Evolutionary conservation across 208 protist genomes (phyloP).

Genomic region (Wallacemonas sp.): DNA sequence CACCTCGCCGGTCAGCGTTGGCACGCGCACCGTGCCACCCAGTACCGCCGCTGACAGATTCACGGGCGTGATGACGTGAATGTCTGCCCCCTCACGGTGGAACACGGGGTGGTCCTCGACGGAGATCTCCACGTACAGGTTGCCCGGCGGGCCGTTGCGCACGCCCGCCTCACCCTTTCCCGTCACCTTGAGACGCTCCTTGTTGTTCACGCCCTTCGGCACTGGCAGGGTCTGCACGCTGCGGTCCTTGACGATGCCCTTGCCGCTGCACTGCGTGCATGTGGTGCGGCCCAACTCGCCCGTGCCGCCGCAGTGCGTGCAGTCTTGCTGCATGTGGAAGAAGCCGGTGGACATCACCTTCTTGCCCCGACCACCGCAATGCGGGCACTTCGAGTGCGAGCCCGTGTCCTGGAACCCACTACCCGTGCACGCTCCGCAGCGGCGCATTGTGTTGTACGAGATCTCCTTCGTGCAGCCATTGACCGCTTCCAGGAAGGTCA

Average conservation of each 20-base stretch:
- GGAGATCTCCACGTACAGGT: conserved; percentile 88
- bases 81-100: conserved; percentile 82
- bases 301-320: conserved; percentile 86
- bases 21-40: conserved; percentile 74
- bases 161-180: conserved; percentile 89
- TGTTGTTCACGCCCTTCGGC: conserved; percentile 88
- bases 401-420: conserved; percentile 82
- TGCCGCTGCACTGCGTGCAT: conserved; percentile 84
- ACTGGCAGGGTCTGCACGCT: conserved; percentile 87
- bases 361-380: conserved; percentile 87
- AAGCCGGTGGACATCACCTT: conserved; percentile 92
- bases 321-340: conserved; percentile 93
- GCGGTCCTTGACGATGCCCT: conserved; percentile 89
- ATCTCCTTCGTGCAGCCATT: conserved; percentile 88
- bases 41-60: conserved; percentile 77
- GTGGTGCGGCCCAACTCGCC: conserved; percentile 78
- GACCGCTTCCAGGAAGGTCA: conserved; percentile 86
- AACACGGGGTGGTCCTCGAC: conserved; percentile 90
- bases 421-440: conserved; percentile 79
- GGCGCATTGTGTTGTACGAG: conserved; percentile 88
- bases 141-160: conserved; percentile 85
- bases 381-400: conserved; percentile 74
- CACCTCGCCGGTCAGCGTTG: conserved; percentile 82
- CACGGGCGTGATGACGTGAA: conserved; percentile 83
- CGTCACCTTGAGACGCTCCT: conserved; percentile 85